Evolutionary conservation across 2,329 filamentous ascomycete genomes (phyloP).

Genomic region (Neurospora sp.): DNA sequence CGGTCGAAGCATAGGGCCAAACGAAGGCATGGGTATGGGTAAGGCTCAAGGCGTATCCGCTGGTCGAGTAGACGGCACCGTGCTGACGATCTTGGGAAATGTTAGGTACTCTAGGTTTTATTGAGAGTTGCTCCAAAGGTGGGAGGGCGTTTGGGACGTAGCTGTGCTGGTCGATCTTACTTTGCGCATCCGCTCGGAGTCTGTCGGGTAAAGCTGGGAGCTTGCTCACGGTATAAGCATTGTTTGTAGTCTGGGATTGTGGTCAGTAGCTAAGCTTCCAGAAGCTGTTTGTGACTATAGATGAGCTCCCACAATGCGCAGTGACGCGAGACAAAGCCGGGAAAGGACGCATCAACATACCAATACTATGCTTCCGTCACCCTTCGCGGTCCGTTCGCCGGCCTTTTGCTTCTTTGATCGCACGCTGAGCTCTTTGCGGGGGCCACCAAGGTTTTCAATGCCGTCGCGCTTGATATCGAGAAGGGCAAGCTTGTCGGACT

Average conservation of each 20-base stretch:
- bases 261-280: slow-evolving; percentile 12
- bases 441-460: slow-evolving; percentile 29
- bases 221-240: slow-evolving; percentile 76
- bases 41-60: slow-evolving; percentile 68
- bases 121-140: neutral
- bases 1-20: slow-evolving; percentile 74
- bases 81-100: slow-evolving; percentile 47
- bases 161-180: slow-evolving; percentile 35
- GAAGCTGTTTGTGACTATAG: neutral
- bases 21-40: slow-evolving; percentile 75
- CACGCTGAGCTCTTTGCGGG: slow-evolving; percentile 43
- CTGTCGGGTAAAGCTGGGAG: slow-evolving; percentile 73
- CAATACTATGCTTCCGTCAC: slow-evolving; percentile 56
- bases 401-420: slow-evolving; percentile 53
- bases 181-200: slow-evolving; percentile 54
- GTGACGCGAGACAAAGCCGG: neutral
- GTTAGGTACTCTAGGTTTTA: slow-evolving; percentile 15
- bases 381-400: slow-evolving; percentile 54
- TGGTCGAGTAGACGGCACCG: slow-evolving; percentile 54
- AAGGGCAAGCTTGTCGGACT: slow-evolving; percentile 39
- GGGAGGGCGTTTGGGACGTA: neutral
- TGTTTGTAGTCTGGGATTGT: slow-evolving; percentile 60
- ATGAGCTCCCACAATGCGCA: neutral
- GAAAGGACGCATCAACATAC: slow-evolving; percentile 33
- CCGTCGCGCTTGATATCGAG: slow-evolving; percentile 36